A percentile compares a stretch with the other conserved stretches of the same genome.
These are phyloP conservation scores for Cyberlindnera nakhonratchasimensis DNA, from an alignment of 805 yeast species.

Conservation along the genomic window DNA sequence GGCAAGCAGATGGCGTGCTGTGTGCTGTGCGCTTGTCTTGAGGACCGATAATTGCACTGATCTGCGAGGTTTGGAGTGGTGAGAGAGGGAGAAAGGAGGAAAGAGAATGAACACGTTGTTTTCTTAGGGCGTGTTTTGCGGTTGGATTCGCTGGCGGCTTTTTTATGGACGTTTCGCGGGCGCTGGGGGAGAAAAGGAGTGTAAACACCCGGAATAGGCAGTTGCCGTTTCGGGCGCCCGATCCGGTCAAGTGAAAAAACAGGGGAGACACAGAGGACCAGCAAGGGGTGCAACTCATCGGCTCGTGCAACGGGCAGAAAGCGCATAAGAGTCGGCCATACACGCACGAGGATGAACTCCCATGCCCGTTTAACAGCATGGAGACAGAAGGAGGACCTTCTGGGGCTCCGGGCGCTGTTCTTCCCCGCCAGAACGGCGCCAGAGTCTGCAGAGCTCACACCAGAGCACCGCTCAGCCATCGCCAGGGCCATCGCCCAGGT, in stretches of 20 bases:
- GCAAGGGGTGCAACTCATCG: too few species aligned
- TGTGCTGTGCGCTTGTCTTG: too few species aligned
- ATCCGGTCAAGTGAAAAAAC: too few species aligned
- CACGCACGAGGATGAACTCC: slow-evolving; percentile 2
- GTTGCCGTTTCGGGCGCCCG: not conserved
- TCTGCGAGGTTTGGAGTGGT: too few species aligned
- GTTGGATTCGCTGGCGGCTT: slow-evolving; percentile 12
- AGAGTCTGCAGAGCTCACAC: not conserved
- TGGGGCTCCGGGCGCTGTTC: slow-evolving; percentile 15
- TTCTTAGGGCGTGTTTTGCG: not conserved
- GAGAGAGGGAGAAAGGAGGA: not conserved
- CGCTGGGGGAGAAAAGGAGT: not conserved
- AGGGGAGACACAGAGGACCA: too few species aligned
- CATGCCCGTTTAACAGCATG: slow-evolving; percentile 14
- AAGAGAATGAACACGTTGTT: too few species aligned
- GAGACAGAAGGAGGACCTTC: slow-evolving; percentile 14
- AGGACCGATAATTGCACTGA: too few species aligned
- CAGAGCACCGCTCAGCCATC: not conserved
- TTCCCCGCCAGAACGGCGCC: slow-evolving; percentile 8
- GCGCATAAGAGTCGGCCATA: too few species aligned
- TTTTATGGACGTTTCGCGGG: slow-evolving; percentile 9
- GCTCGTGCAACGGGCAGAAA: too few species aligned
- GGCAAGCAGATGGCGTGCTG: too few species aligned
- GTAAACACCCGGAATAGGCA: slow-evolving; percentile 2
- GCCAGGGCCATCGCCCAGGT: slow-evolving; percentile 15